Conservation (phyloP, 2,329 filamentous ascomycete species). For the Epichloe brachyelytri region DNA sequence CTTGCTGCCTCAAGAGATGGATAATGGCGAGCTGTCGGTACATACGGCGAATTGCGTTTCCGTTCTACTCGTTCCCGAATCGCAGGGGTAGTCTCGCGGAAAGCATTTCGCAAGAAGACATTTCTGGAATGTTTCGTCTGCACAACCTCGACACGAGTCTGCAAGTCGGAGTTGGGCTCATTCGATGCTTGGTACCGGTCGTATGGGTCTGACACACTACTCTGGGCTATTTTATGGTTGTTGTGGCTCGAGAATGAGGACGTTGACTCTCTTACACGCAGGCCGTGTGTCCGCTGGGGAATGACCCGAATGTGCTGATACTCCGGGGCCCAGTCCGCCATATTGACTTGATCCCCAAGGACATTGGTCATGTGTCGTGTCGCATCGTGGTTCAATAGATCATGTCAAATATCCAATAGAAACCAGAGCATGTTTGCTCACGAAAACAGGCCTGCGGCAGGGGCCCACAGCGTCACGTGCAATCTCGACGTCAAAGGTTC, state of each 20-base stretch:
- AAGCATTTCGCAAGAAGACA: constrained; percentile 17
- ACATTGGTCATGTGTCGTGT: constrained; percentile 29
- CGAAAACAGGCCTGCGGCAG: neutral
- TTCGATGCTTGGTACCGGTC: neutral
- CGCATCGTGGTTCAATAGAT: constrained; percentile 18
- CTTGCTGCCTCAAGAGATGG: constrained; percentile 13
- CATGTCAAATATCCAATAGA: neutral
- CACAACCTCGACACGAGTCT: neutral
- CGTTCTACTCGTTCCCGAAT: constrained; percentile 9
- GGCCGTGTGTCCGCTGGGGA: constrained; percentile 10
- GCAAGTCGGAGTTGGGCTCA: constrained; percentile 5
- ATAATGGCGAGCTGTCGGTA: constrained; percentile 16
- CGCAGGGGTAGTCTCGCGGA: constrained; percentile 12
- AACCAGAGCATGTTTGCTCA: neutral
- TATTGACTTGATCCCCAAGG: constrained; percentile 29
- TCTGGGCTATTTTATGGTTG: neutral
- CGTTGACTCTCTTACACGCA: constrained; percentile 7
- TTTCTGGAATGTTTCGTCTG: constrained; percentile 13
- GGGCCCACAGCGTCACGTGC: constrained; percentile 8
- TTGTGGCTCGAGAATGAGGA: neutral
- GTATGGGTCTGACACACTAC: neutral
- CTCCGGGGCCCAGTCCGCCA: constrained; percentile 28
- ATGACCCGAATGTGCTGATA: constrained; percentile 14
- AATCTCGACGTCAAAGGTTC: neutral
- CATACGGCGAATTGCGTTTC: constrained; percentile 15